These are phyloP conservation scores for Phytophthora brassicae DNA, from an alignment of 352 stramenopile genomes.

Conservation along the genomic window DNA sequence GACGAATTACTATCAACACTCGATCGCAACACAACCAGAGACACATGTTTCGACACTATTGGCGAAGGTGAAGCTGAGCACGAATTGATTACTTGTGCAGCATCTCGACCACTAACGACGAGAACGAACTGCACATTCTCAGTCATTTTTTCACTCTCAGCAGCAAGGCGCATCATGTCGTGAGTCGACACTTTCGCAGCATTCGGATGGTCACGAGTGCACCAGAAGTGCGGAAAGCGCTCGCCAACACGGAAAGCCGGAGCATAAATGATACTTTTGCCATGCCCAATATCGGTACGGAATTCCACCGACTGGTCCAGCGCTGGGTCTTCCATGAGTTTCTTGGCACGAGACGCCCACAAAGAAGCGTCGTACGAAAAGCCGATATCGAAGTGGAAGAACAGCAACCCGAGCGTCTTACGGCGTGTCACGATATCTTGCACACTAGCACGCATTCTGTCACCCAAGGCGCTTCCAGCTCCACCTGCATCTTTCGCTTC, in stretches of 20 bases:
- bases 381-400: conserved; percentile 87
- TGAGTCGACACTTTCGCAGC: conserved; percentile 50
- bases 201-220: conserved; percentile 5
- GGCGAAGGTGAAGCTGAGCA: conserved; percentile 14
- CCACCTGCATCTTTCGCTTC: conserved; percentile 25
- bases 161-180: conserved; percentile 33
- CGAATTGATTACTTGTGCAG: conserved; percentile 15
- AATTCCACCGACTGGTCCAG: conserved; percentile 60
- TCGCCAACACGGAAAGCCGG: conserved; percentile 50
- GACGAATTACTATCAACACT: conserved; percentile 19
- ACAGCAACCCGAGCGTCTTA: conserved; percentile 77
- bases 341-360: conserved; percentile 47
- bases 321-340: conserved; percentile 62
- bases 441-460: conserved; percentile 59
- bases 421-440: conserved; percentile 56
- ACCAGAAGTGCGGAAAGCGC: conserved; percentile 78
- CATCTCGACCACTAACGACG: conserved; percentile 43
- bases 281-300: conserved; percentile 14
- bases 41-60: conserved; percentile 32
- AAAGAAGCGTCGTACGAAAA: conserved; percentile 67
- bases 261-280: conserved; percentile 37
- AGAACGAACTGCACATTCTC: conserved; percentile 59
- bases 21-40: conserved; percentile 40
- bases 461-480: conserved; percentile 47
- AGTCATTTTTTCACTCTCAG: conserved; percentile 2